phyloP scores from a whole-genome alignment of 768 basidiomycete genomes.

The Leucogyrophana mollusca region DNA sequence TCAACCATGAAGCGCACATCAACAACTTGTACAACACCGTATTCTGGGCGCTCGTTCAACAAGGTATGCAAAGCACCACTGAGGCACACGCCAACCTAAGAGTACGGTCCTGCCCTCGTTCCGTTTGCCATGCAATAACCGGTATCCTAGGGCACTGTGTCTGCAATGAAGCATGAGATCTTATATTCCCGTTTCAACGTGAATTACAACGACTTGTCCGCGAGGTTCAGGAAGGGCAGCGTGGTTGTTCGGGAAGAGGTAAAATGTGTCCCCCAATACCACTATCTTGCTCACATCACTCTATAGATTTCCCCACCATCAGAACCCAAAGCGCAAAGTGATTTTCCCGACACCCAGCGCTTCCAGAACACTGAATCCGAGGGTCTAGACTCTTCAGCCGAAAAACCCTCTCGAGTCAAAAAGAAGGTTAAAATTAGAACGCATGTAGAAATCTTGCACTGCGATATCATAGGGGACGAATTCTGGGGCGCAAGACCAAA shows the following conservation, averaged over 20 bases:
- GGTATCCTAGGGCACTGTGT: conserved; percentile 72
- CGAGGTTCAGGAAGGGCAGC: conserved; percentile 82
- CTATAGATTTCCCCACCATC: neutral
- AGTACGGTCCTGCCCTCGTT: conserved; percentile 38
- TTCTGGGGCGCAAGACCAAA: conserved; percentile 73
- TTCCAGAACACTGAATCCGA: neutral
- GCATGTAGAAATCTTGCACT: conserved; percentile 63
- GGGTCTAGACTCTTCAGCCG: too few relatives aligned
- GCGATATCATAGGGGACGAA: conserved; percentile 77
- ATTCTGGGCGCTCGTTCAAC: conserved; percentile 91
- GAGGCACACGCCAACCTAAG: conserved; percentile 81
- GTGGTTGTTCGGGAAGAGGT: conserved; percentile 72
- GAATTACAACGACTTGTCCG: conserved; percentile 81
- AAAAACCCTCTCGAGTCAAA: conserved; percentile 22
- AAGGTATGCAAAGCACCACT: conserved; percentile 73
- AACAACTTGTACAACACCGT: conserved; percentile 97
- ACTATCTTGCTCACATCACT: neutral
- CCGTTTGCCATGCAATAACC: neutral
- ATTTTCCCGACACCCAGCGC: neutral
- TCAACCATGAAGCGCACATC: conserved; percentile 96
- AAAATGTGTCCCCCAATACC: neutral
- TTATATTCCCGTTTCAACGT: conserved; percentile 78
- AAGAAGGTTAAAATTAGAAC: conserved; percentile 37
- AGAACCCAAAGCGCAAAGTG: neutral
- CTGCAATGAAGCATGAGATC: conserved; percentile 90